Base-by-base conservation (phyloP, 2,329 filamentous ascomycete genomes). In the Talaromyces rugulosus region DNA sequence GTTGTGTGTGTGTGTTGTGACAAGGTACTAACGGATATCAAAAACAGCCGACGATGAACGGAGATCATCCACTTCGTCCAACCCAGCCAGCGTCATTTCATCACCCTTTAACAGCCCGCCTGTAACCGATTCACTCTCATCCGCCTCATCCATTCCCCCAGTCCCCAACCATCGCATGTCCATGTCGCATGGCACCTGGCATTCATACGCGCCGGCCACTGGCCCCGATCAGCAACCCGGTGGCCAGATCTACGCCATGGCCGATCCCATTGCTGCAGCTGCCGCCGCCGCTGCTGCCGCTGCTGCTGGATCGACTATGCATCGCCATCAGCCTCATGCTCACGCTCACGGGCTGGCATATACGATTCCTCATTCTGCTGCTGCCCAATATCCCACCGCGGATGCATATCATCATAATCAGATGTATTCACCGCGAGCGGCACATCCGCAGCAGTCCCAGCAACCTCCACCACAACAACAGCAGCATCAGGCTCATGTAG, bases 41-140 rank as follows among this genome's bases (percentile, higher is more conserved):
- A 16, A 9, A 5, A 18, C 31, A 62, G 60, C 51, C 34, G 59
- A 64, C 52, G 59, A 64, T 30, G 59, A 64, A 33, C 53, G 62
- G 33, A 59, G 64, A 53, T 65, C 64, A n/a, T 62, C 64, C 7
- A 64, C 64, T 27, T 58, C 50, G 40, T 65, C 64, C 51, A 62
- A 61, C 18, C 56, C 59, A 14, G 53, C 62, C 28, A 65, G 58
- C 14, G 63, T 65, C 27, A 62, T 61, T 9, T 61, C 57, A 12
- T 61, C 62, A 31, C 62, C 62, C 1, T 64, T 62, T 52, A 62
- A 59, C 33, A 61, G 57, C 3, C 60, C 62, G 5, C 62, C 53
- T 1, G 34, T 56, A 9, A 56, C 62, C 12, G 62, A 60, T 28
- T 59, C 62, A 11, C 27, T 62, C 27, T 52, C 60, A 2, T 50